These are phyloP conservation scores for Trichosporon coremiiforme DNA, from an alignment of 1,284 basidiomycete genomes.

Conservation along the genomic window DNA sequence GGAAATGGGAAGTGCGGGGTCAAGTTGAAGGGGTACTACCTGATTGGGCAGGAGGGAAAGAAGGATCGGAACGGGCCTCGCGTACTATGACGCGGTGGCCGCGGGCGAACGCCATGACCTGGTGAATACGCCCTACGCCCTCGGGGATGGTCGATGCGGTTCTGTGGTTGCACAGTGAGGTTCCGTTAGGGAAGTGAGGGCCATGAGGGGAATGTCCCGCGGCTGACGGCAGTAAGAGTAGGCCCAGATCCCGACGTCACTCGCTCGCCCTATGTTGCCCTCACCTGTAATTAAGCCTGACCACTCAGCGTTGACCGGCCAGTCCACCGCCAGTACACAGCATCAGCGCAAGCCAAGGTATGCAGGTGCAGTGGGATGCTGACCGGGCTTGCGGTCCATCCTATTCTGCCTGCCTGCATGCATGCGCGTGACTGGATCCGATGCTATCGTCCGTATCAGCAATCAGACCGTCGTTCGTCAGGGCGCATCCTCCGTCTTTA, in stretches of 20 bases:
- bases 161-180: not conserved
- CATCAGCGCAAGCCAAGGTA: not conserved
- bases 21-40: not conserved
- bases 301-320: not conserved
- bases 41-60: slow-evolving; percentile 9
- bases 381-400: not conserved
- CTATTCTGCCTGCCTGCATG: no score
- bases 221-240: not conserved
- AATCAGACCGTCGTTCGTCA: not conserved
- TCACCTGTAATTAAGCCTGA: not conserved
- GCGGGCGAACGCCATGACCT: not conserved
- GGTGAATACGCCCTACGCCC: not conserved
- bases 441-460: not conserved
- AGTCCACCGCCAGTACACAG: not conserved
- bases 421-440: not conserved
- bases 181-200: no score
- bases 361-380: not conserved
- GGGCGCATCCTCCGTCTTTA: not conserved
- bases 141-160: not conserved
- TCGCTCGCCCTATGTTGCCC: not conserved
- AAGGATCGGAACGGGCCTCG: not conserved
- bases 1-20: not conserved
- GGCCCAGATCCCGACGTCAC: slow-evolving; percentile 5
- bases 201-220: no score
- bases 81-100: not conserved